Evolutionary conservation across 306 rosid genomes (phyloP).

Genomic region (Prunus davidiana): DNA sequence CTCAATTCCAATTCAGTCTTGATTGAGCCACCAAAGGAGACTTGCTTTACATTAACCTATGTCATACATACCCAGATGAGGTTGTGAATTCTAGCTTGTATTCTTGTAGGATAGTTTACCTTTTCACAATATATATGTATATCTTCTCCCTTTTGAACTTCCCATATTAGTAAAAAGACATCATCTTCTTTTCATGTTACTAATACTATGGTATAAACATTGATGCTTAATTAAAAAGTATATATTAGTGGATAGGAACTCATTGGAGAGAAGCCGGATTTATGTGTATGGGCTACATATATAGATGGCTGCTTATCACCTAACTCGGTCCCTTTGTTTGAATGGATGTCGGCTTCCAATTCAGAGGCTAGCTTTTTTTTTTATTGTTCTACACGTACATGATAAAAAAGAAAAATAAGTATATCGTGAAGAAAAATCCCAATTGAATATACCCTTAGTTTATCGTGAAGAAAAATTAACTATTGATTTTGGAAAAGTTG

Average conservation of each 20-base stretch:
- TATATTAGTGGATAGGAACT: conserved; percentile 5
- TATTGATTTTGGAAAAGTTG: not conserved
- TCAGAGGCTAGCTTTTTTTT: not conserved
- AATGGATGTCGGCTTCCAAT: conserved; percentile 9
- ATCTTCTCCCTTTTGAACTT: not conserved
- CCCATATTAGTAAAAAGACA: not conserved
- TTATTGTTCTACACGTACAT: not conserved
- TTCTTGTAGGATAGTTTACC: not conserved
- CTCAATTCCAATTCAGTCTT: too few species aligned
- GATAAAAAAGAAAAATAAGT: not conserved
- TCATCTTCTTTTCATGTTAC: not conserved
- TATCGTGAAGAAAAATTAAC: not conserved
- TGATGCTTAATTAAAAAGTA: not conserved
- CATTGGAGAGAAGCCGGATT: conserved; percentile 10
- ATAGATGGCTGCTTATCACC: conserved; percentile 11
- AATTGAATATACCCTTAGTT: too few species aligned
- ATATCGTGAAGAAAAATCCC: not conserved
- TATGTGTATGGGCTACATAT: not conserved
- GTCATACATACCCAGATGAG: not conserved
- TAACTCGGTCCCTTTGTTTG: not conserved
- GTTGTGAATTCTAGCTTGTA: not conserved
- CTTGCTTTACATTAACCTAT: too few species aligned
- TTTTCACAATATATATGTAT: not conserved
- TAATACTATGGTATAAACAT: not conserved
- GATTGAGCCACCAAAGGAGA: too few species aligned